Base-by-base conservation (phyloP, 2,329 filamentous ascomycete species). In the Cladosporium sp. region DNA sequence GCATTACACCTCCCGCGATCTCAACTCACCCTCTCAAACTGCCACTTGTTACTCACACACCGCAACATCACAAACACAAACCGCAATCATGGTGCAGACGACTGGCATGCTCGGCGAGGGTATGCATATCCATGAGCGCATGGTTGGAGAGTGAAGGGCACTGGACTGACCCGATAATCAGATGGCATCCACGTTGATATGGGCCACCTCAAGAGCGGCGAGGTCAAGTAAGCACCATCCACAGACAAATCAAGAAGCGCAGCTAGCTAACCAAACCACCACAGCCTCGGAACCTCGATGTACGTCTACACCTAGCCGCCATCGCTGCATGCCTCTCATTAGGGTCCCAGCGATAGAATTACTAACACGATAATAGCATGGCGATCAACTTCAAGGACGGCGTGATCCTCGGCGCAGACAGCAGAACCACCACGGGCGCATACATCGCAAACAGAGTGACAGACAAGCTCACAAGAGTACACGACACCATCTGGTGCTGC, bases 401-500 rank as follows among this genome's bases (percentile, higher is more conserved):
- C 68, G 95, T 99, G 66, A 98, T 99, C 81, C 86, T 99, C 88
- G 91, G 95, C 71, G 95, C 95, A 74, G 95, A 99, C 81, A 97
- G 93, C 76, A 89, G 95, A 83, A 99, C 95, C 71, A 99, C 95
- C 56, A 99, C 94, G 64, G 95, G 95, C 75, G 89, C 94, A 73
- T 99, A 98, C 86, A 98, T 99, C 77, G 95, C 95, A 74, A 99
- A 99, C 82, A 90, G 95, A 85, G 95, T 99, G 71, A 99, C 95
- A 70, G 95, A 99, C 86, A 99, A 99, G 85, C 89, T 99, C 78
- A 99, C 95, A 75, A 91, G 93, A 84, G 94, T 99, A 67, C 91
- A 96, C 82, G 95, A 99, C 80, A 98, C 94, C 66, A 98, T 99
- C 81, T 99, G 95, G 95, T 99, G 95, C 84, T 99, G 95, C 84